Evolutionary conservation across 106 monocot species (phyloP), one percentile per base, ranked within the genome.

Genomic region (Allium fistulosum): DNA sequence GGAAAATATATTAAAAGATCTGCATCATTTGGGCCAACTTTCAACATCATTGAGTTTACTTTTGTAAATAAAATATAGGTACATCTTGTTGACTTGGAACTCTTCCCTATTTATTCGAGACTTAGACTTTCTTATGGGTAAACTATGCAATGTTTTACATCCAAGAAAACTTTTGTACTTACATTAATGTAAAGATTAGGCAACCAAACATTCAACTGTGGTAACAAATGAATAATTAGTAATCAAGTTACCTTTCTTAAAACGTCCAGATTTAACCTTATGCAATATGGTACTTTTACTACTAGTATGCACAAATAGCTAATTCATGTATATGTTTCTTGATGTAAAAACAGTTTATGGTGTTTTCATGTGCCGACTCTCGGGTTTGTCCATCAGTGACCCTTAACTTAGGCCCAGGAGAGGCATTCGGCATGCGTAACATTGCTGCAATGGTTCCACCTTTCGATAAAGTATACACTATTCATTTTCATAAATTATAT

Each of bases 311-410:
- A 16, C 58, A 58, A 14, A 16, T 58, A 14, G 7, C 18, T 11
- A 16, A 16, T 8, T 58, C 18, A 7, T n/a, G 15, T 16, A 14
- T 57, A 15, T 11, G 13, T 57, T 58, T 58, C 1, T 11, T 58
- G 58, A 60, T 7, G 28, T 60, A 28, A 63, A n/a, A 63, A 52
- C 82, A 94, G 94, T 95, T 75, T 78, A 77, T 95, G 91, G 85
- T 95, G 75, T 85, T 95, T 45, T 82, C 94, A 7, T 95, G 94
- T 49, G 68, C 94, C 10, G 94, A 95, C 74, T 95, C 94, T 0
- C 82, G 94, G 0, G 91, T 91, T 55, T 95, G 91, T 72, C 94
- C 94, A n/a, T 95, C 94, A 13, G 74, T 77, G 57, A 57, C 83
- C 11, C 71, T 91, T 52, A 80, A 75, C 46, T 83, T 95, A 74